Evolutionary conservation across 306 rosid species (phyloP), one percentile per base, ranked within the genome.

Genomic region (Clitoria ternatea): DNA sequence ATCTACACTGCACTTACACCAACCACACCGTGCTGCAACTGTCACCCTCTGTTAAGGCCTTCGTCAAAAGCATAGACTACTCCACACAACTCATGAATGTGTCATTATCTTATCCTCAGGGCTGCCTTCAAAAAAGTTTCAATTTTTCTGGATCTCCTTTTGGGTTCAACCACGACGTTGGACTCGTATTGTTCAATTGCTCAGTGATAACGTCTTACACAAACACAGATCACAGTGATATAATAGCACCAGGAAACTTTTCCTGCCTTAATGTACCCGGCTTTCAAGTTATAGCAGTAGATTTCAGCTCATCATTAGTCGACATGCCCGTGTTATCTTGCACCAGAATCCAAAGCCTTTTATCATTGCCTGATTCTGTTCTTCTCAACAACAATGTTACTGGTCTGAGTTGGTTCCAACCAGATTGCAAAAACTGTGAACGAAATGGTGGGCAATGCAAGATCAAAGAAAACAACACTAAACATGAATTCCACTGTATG

Each of bases 311-410:
- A 60, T 9, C n/a, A 1, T 48, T 26, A 15, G 3, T 42, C 23
- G 7, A 9, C 9, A 7, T 4, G 12, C 75, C 75, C 2, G 42
- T 76, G 11, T 9, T 76, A 8, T 68, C 70, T 6, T 76, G 75
- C 53, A 68, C 76, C 0, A 68, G 75, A 33, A 37, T 76, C 49
- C 76, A 32, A 7, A 49, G 77, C 54, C 36, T 20, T 10, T 15
- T 55, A 0, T 47, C 56, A 2, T 64, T 79, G 68, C 77, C 80
- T n/a, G n/a, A n/a, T n/a, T n/a, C n/a, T n/a, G n/a, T n/a, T n/a
- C n/a, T n/a, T n/a, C n/a, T n/a, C n/a, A n/a, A n/a, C n/a, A n/a
- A n/a, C n/a, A n/a, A n/a, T 61, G 78, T 24, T 11, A 18, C 30
- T 13, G 33, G 17, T 76, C 70, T 76, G 4, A 24, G 5, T 26